Conservation (phyloP, 1,284 basidiomycete species). For the Gastroboletus turbinatus region DNA sequence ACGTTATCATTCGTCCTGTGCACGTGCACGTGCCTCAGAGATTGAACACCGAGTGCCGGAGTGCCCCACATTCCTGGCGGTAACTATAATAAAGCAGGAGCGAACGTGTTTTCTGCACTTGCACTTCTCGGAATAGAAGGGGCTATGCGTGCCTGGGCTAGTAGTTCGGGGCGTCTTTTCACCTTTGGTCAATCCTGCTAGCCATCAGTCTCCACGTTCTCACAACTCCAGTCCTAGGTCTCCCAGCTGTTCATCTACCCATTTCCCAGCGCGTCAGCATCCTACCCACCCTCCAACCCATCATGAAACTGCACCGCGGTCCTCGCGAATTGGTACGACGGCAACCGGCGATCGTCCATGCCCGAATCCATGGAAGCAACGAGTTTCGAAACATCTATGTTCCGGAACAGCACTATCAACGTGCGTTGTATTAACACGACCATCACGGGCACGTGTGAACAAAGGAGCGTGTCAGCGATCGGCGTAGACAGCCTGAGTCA, state of each 20-base stretch:
- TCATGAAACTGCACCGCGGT: constrained; percentile 23
- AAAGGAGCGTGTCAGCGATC: constrained; percentile 19
- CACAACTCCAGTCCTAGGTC: constrained; percentile 28
- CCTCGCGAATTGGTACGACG: constrained; percentile 30
- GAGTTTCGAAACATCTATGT: constrained; percentile 43
- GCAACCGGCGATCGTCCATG: constrained; percentile 40
- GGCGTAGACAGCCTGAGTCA: constrained; percentile 12
- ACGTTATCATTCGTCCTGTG: neutral
- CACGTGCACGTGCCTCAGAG: neutral
- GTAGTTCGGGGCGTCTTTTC: neutral
- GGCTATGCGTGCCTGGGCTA: neutral
- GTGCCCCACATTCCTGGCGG: too few relatives aligned
- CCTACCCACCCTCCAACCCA: constrained; percentile 20
- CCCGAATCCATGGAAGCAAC: constrained; percentile 41
- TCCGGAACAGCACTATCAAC: constrained; percentile 40
- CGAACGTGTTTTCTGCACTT: constrained; percentile 1
- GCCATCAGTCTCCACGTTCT: neutral
- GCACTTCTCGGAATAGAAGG: neutral
- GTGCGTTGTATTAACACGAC: constrained; percentile 24
- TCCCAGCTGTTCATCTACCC: constrained; percentile 33
- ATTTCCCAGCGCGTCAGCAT: constrained; percentile 25
- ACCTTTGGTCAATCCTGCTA: neutral
- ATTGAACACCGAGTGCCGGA: too few relatives aligned
- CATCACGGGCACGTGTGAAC: constrained; percentile 11
- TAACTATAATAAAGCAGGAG: neutral